A percentile compares a stretch with the other conserved stretches of the same genome.
Conservation (phyloP, 371 early-diverging fungal species). For the Apophysomyces ossiformis region DNA sequence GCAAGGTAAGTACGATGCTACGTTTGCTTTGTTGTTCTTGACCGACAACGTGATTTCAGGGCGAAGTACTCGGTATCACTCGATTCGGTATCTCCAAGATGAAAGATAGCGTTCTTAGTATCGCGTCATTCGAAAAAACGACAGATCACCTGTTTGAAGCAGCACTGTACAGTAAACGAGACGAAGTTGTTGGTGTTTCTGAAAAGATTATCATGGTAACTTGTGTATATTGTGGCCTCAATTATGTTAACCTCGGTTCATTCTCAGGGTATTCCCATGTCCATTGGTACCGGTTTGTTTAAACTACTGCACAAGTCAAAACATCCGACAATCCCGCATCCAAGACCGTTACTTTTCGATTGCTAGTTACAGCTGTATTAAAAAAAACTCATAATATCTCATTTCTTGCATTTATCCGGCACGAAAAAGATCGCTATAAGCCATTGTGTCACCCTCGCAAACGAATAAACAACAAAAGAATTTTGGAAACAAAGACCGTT, state of each 20-base stretch:
- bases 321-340: conserved; percentile 56
- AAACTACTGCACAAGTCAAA: conserved; percentile 79
- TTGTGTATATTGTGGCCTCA: no score
- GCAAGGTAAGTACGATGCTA: conserved; percentile 54
- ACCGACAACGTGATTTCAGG: conserved; percentile 47
- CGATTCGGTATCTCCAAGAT: conserved; percentile 99
- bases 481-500: no score
- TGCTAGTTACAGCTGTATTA: conserved; percentile 1
- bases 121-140: conserved; percentile 99
- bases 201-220: conserved; percentile 97
- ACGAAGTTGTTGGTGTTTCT: conserved; percentile 95
- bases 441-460: no score
- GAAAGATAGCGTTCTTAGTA: conserved; percentile 99
- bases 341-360: conserved; percentile 70
- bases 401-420: background rate
- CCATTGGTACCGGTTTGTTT: conserved; percentile 97
- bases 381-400: conserved; percentile 2
- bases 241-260: no score
- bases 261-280: conserved; percentile 88
- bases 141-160: conserved; percentile 99
- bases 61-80: conserved; percentile 98
- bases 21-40: conserved; percentile 15
- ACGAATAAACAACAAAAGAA: no score
- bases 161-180: conserved; percentile 91
- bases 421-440: no score